phyloP scores from a whole-genome alignment of 2,329 filamentous ascomycete genomes.

The Pestalotiopsis sp. region DNA sequence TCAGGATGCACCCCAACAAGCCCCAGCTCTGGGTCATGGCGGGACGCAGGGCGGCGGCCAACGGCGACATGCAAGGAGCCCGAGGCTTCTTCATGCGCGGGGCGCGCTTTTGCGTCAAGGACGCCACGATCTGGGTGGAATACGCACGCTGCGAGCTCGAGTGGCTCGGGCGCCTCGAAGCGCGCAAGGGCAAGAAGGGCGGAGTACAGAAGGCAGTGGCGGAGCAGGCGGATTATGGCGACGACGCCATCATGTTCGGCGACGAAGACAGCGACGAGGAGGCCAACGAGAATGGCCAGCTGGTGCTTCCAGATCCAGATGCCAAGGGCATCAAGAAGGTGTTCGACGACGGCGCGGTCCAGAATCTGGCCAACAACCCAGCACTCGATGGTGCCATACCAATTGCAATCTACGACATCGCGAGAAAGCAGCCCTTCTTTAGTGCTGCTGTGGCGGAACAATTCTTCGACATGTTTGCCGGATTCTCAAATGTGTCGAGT shows the following conservation, averaged over 20 bases:
- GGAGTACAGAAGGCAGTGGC: slow-evolving; percentile 52
- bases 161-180: slow-evolving; percentile 82
- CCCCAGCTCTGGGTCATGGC: slow-evolving; percentile 86
- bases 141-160: slow-evolving; percentile 92
- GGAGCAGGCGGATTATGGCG: slow-evolving; percentile 54
- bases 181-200: slow-evolving; percentile 58
- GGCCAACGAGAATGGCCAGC: slow-evolving; percentile 39
- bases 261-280: slow-evolving; percentile 49
- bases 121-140: slow-evolving; percentile 79
- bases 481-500: slow-evolving; percentile 69
- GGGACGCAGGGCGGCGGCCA: slow-evolving; percentile 73
- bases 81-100: slow-evolving; percentile 86
- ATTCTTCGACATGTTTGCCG: slow-evolving; percentile 80
- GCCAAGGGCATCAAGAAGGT: slow-evolving; percentile 45
- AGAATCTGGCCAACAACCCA: slow-evolving; percentile 70
- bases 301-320: slow-evolving; percentile 49
- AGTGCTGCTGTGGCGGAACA: slow-evolving; percentile 66
- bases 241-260: slow-evolving; percentile 46
- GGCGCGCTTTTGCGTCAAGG: slow-evolving; percentile 82
- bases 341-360: slow-evolving; percentile 45
- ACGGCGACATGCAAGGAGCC: slow-evolving; percentile 86
- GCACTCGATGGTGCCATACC: slow-evolving; percentile 93
- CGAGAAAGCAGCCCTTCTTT: slow-evolving; percentile 76
- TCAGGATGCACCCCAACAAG: slow-evolving; percentile 85
- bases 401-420: slow-evolving; percentile 86